A percentile compares a stretch with the other conserved stretches of the same genome.
Conservation (phyloP, 2,329 filamentous ascomycete genomes). For the Myriosclerotinia scirpicola region DNA sequence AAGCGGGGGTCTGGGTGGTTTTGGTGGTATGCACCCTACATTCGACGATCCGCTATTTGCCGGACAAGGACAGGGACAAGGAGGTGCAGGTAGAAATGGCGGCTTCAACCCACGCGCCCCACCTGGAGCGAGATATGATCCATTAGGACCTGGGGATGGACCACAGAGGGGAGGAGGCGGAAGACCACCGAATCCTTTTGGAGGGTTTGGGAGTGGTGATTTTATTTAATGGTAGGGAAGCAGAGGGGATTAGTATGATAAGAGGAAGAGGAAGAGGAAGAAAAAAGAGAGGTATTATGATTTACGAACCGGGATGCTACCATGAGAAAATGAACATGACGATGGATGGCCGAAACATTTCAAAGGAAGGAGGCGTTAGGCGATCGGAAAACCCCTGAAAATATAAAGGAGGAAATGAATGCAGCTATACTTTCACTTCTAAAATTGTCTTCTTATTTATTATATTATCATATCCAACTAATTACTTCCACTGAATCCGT, state of each 20-base stretch:
- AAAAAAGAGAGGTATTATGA: not conserved
- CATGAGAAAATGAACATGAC: not conserved
- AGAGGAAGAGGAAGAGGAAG: not conserved
- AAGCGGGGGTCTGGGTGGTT: slow-evolving; percentile 55
- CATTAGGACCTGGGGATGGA: slow-evolving; percentile 68
- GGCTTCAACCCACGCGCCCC: slow-evolving; percentile 67
- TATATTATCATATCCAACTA: too few species aligned
- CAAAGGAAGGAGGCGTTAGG: not conserved
- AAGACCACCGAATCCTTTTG: slow-evolving; percentile 56
- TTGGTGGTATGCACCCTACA: slow-evolving; percentile 85
- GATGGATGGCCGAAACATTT: not conserved
- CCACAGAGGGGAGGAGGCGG: slow-evolving; percentile 50
- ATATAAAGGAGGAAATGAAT: too few species aligned
- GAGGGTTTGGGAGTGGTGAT: slow-evolving; percentile 56
- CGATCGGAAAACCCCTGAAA: not conserved
- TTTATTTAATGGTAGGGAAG: slow-evolving; percentile 48
- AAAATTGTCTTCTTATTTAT: too few species aligned
- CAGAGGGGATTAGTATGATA: not conserved
- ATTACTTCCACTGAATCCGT: too few species aligned
- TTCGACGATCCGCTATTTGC: slow-evolving; percentile 88
- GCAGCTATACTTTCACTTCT: too few species aligned
- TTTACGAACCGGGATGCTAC: not conserved
- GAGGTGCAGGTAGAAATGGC: slow-evolving; percentile 48
- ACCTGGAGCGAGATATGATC: slow-evolving; percentile 90
- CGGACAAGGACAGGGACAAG: slow-evolving; percentile 43